Evolutionary conservation across 1,284 basidiomycete genomes (phyloP), one percentile per base, ranked within the genome.

Genomic region (Melampsora americana): DNA sequence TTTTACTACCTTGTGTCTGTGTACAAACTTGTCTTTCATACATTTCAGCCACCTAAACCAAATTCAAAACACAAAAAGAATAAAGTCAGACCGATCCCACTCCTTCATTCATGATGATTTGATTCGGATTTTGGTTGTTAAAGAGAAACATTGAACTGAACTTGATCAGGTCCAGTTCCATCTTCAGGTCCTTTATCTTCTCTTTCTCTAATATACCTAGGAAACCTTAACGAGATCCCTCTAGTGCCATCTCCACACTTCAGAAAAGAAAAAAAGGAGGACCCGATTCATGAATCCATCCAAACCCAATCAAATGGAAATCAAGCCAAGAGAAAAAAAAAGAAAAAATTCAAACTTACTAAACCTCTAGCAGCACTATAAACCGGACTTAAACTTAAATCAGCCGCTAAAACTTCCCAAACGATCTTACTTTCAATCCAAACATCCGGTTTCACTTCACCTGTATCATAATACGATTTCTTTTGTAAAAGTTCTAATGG

Each of bases 331-430:
- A 42, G 26, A 70, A 18, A 28, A 30, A 69, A 68, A 67, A 35
- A 30, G 14, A 35, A 35, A 28, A 18, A n/a, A 69, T 28, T 14
- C 70, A 72, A 39, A 86, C 91, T 80, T 80, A 95, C 93, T 84
- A 94, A 80, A 78, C 95, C 95, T 83, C 94, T 91, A n/a, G 92
- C 96, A 5, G 96, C 96, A 5, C 92, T 92, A 83, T 99, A 99
- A 39, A 99, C 88, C 0, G 96, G 96, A 84, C 94, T 97, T 84
- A 99, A 85, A 83, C 93, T 96, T 80, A 99, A 83, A 85, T 99
- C 96, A 5, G 96, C 96, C 0, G 95, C 92, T 80, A 99, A 87
- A 42, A 99, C 95, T 84, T 99, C 96, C 95, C 95, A 99, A 0
- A 99, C 93, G 23, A 96, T 69, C 66, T 80, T 79, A 14, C 81